A percentile compares a stretch with the other conserved stretches of the same genome.
These are phyloP conservation scores for Tylopilus rubrobrunneus DNA, from an alignment of 768 basidiomycete genomes.

Conservation along the genomic window DNA sequence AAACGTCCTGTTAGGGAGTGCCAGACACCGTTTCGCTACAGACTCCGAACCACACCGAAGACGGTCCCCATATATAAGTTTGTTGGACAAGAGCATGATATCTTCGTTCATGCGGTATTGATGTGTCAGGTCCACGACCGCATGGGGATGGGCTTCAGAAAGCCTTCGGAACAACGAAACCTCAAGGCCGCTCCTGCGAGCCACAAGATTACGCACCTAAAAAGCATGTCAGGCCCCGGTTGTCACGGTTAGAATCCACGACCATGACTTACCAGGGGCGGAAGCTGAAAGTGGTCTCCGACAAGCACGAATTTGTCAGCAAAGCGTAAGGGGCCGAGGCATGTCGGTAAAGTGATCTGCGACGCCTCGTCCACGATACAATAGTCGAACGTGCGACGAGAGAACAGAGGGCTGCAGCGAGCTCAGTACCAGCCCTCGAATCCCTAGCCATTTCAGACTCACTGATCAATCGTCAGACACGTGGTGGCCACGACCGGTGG, in stretches of 20 bases:
- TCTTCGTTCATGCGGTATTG: conserved; percentile 98
- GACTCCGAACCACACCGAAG: conserved; percentile 74
- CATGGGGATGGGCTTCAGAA: conserved; percentile 80
- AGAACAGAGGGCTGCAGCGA: conserved; percentile 69
- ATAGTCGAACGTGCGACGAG: conserved; percentile 83
- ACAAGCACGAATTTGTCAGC: conserved; percentile 92
- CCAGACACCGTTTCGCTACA: conserved; percentile 59
- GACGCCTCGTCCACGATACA: conserved; percentile 99
- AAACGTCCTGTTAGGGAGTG: conserved; percentile 45
- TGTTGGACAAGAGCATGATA: conserved; percentile 90
- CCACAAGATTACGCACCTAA: conserved; percentile 79
- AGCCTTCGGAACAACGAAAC: conserved; percentile 85
- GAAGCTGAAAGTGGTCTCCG: conserved; percentile 96
- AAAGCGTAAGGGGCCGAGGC: conserved; percentile 87
- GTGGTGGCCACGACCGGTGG: conserved; percentile 97
- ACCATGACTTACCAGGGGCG: conserved; percentile 67
- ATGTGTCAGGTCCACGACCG: conserved; percentile 78
- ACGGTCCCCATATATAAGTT: conserved; percentile 75
- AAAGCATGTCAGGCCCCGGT: background rate
- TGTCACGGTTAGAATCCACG: background rate
- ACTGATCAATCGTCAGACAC: conserved; percentile 93
- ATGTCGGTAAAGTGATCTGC: conserved; percentile 94
- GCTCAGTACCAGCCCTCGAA: conserved; percentile 4
- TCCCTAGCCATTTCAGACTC: conserved; percentile 28
- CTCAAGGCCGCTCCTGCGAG: conserved; percentile 84